Percentiles rank a stretch among this genome's conserved stretches.
phyloP scores from a whole-genome alignment of 768 basidiomycete species.

The Phallus indusiatus region DNA sequence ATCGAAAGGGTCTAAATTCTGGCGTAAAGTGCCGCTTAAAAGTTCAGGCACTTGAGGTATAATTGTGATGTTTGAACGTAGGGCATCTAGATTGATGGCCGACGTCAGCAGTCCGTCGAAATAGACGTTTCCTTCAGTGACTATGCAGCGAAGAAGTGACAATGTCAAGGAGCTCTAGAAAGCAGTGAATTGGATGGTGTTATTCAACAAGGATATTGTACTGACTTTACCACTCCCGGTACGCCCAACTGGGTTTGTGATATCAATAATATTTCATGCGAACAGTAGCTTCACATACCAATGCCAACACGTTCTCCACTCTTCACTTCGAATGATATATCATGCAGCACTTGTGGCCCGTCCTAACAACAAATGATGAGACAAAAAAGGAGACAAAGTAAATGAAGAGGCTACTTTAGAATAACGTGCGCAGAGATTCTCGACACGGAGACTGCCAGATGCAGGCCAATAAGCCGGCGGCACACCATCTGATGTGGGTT shows the following conservation, averaged over 20 bases:
- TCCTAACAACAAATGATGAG: background rate
- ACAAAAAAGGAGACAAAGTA: background rate
- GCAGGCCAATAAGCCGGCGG: conserved; percentile 36
- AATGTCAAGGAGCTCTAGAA: conserved; percentile 18
- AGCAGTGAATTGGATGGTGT: conserved; percentile 2
- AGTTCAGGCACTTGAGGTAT: conserved; percentile 36
- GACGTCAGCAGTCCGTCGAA: conserved; percentile 33
- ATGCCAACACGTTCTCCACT: conserved; percentile 34
- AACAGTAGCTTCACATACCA: too few species aligned
- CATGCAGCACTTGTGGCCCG: conserved; percentile 19
- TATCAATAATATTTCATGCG: too few species aligned
- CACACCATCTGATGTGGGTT: conserved; percentile 16
- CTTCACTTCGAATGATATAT: conserved; percentile 31
- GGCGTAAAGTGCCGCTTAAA: conserved; percentile 23
- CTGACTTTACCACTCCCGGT: conserved; percentile 7
- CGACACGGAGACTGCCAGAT: conserved; percentile 26
- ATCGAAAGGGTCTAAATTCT: conserved; percentile 39
- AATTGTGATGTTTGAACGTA: conserved; percentile 52
- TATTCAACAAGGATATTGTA: background rate
- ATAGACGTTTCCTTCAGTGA: conserved; percentile 28
- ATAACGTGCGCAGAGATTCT: conserved; percentile 27
- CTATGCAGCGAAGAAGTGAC: conserved; percentile 30
- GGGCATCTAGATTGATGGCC: conserved; percentile 45
- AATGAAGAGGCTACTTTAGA: conserved; percentile 12
- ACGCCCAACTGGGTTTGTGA: conserved; percentile 18